phyloP scores from a whole-genome alignment of 768 basidiomycete genomes.

The Boletellus emodensis region DNA sequence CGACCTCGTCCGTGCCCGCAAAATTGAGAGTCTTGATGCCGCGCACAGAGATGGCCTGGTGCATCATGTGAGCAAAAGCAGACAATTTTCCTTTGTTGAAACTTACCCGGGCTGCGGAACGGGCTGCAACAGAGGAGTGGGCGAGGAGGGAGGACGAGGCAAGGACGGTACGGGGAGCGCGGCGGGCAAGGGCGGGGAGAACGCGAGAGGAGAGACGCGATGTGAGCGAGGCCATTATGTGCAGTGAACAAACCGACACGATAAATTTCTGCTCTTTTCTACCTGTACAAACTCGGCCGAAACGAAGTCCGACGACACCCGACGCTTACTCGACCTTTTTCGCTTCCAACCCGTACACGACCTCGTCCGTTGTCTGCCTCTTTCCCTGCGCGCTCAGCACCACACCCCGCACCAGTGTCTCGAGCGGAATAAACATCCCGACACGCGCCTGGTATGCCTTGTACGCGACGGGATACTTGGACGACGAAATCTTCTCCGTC shows the following conservation, averaged over 20 bases:
- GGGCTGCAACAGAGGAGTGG: constrained; percentile 35
- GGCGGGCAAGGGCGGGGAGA: constrained; percentile 63
- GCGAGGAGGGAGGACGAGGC: constrained; percentile 64
- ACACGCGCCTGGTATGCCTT: constrained; percentile 71
- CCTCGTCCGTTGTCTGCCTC: constrained; percentile 35
- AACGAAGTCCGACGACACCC: constrained; percentile 11
- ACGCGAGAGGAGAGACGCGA: constrained; percentile 58
- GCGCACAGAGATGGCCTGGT: constrained; percentile 50
- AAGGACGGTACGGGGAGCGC: constrained; percentile 53
- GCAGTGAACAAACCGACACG: not conserved
- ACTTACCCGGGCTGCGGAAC: constrained; percentile 24
- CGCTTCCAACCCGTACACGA: constrained; percentile 40
- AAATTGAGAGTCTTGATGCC: constrained; percentile 96
- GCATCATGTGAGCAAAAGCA: constrained; percentile 3
- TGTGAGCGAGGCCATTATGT: constrained; percentile 57
- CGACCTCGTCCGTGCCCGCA: constrained; percentile 88
- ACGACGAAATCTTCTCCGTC: constrained; percentile 73
- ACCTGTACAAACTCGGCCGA: constrained; percentile 14
- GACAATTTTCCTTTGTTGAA: constrained; percentile 30
- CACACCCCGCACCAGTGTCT: constrained; percentile 43
- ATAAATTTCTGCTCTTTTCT: constrained; percentile 7
- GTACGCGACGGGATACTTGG: constrained; percentile 74
- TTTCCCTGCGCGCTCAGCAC: constrained; percentile 37
- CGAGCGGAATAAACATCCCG: constrained; percentile 65
- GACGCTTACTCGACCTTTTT: constrained; percentile 24